phyloP scores from a whole-genome alignment of 2,329 filamentous ascomycete species.

The Fusarium nematophilum region DNA sequence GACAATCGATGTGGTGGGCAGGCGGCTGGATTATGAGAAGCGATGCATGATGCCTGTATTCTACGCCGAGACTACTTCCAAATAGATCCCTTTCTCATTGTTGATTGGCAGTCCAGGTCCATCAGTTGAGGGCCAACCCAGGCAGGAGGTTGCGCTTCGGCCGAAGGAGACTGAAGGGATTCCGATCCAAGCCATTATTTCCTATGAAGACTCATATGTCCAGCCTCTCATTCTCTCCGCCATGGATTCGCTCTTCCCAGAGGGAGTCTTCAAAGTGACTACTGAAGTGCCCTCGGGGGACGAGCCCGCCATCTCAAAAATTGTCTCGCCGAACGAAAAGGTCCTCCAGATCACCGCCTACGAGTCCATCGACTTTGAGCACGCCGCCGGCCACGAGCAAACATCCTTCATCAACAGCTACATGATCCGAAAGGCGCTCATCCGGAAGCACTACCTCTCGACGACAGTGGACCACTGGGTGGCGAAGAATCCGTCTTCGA shows the following conservation, averaged over 20 bases:
- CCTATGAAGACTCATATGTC: conserved; percentile 90
- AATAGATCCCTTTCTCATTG: conserved; percentile 54
- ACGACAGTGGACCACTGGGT: conserved; percentile 87
- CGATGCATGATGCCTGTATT: conserved; percentile 44
- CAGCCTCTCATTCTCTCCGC: conserved; percentile 84
- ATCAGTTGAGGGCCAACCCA: conserved; percentile 15
- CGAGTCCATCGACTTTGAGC: conserved; percentile 87
- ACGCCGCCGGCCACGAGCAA: conserved; percentile 69
- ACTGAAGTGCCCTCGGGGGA: conserved; percentile 51
- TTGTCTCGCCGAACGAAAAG: conserved; percentile 54
- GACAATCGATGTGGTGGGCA: conserved; percentile 6
- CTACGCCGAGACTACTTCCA: conserved; percentile 38
- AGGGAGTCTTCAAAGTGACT: conserved; percentile 66
- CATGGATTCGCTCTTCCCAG: conserved; percentile 71
- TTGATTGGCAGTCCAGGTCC: conserved; percentile 41
- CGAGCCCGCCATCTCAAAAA: conserved; percentile 49
- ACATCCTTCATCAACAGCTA: conserved; percentile 86
- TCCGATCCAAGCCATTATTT: conserved; percentile 73
- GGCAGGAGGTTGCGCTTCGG: conserved; percentile 36
- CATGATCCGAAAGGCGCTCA: conserved; percentile 94
- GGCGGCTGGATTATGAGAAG: conserved; percentile 29
- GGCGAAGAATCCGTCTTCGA: conserved; percentile 80
- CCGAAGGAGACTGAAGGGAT: conserved; percentile 28
- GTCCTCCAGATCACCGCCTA: conserved; percentile 87
- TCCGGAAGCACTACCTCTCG: conserved; percentile 93